Percentiles rank a stretch among this genome's conserved stretches.
phyloP scores from a whole-genome alignment of 805 yeast genomes.

The Yamadazyma paraphyllophila region DNA sequence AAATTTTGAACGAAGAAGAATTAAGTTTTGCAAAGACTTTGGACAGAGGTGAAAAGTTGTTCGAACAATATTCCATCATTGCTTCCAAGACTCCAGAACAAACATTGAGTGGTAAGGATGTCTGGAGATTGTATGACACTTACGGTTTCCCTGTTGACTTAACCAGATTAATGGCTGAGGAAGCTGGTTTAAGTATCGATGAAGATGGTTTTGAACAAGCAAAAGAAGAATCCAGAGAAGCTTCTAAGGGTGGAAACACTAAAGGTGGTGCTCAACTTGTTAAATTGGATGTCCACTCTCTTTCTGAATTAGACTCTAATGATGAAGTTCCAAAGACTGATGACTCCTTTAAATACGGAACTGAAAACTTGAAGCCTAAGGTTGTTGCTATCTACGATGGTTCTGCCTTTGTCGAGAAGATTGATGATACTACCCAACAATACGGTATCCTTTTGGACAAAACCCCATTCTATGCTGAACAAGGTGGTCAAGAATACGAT shows the following conservation, averaged over 20 bases:
- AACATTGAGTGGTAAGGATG: conserved; percentile 86
- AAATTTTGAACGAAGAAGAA: conserved; percentile 95
- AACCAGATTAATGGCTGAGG: conserved; percentile 98
- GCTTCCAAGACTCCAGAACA: conserved; percentile 75
- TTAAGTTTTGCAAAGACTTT: conserved; percentile 90
- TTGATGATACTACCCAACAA: conserved; percentile 42
- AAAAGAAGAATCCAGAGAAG: conserved; percentile 84
- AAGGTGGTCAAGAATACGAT: conserved; percentile 98
- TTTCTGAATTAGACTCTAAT: conserved; percentile 64
- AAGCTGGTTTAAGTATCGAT: conserved; percentile 88
- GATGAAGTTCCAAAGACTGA: conserved; percentile 72
- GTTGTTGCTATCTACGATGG: conserved; percentile 73
- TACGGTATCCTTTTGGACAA: conserved; percentile 81
- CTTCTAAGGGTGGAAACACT: conserved; percentile 85
- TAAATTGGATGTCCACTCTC: conserved; percentile 88
- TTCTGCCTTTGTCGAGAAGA: conserved; percentile 52
- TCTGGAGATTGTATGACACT: conserved; percentile 97
- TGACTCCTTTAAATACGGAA: conserved; percentile 75
- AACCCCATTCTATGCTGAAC: conserved; percentile 96
- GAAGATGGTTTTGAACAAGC: conserved; percentile 92
- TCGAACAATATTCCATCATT: conserved; percentile 85
- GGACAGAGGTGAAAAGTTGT: conserved; percentile 96
- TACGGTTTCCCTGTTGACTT: conserved; percentile 99
- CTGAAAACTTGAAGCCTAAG: conserved; percentile 65
- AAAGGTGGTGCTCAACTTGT: conserved; percentile 55